Conservation (phyloP, 2,329 filamentous ascomycete genomes). For the Bimuria novae-zelandiae region DNA sequence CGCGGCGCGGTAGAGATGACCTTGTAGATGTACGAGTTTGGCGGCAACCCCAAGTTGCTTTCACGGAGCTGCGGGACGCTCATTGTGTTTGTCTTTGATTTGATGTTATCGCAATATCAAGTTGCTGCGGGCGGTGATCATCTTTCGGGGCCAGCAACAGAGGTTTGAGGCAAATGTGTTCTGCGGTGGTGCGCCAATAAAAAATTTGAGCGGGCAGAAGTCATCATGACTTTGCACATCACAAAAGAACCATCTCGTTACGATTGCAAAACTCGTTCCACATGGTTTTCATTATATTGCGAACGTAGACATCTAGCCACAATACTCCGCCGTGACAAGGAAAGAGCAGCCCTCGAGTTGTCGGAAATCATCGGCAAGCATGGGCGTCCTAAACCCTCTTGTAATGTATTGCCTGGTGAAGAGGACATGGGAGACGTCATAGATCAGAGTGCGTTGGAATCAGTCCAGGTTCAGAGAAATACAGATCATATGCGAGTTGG, state of each 20-base stretch:
- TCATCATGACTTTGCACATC: no score
- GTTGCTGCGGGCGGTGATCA: not conserved
- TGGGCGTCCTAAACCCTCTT: not conserved
- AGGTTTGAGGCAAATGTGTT: no score
- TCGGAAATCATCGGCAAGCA: not conserved
- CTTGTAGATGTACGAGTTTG: conserved; percentile 47
- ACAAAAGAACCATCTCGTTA: no score
- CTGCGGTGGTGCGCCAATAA: not conserved
- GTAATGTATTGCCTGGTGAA: no score
- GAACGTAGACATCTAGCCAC: no score
- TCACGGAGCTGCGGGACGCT: conserved; percentile 19
- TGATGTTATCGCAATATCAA: not conserved
- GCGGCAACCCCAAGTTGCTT: conserved; percentile 33
- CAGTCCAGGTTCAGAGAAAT: no score
- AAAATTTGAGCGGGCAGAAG: no score
- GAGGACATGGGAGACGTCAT: no score
- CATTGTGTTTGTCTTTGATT: conserved; percentile 2
- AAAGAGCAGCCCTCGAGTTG: not conserved
- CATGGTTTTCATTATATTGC: no score
- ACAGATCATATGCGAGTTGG: not conserved
- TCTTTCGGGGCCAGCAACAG: not conserved
- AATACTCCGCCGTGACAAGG: no score
- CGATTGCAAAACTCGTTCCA: no score
- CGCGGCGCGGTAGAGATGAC: conserved; percentile 40
- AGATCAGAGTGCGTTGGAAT: no score